Conservation (phyloP, 345 rosid species). For the Syzygium oleosum region DNA sequence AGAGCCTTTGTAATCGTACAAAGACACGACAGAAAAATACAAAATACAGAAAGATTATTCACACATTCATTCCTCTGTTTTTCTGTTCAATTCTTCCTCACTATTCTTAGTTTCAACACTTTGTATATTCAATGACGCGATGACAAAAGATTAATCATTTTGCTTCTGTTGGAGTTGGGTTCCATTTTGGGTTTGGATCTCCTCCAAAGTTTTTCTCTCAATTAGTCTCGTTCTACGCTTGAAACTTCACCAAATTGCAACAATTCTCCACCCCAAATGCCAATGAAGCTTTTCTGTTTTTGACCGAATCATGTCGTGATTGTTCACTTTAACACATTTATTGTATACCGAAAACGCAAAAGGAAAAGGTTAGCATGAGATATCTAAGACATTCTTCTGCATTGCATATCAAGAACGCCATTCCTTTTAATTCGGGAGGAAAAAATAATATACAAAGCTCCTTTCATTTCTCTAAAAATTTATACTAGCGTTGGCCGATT, state of each 20-base stretch:
- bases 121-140: neutral
- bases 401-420: neutral
- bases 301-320: neutral
- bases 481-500: neutral
- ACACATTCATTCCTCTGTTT: too few species aligned
- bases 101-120: too few species aligned
- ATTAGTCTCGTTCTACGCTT: neutral
- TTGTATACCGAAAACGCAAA: neutral
- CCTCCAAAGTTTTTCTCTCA: neutral
- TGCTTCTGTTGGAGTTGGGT: neutral
- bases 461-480: too few species aligned
- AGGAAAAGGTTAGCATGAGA: neutral
- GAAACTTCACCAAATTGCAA: neutral
- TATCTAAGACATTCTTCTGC: neutral
- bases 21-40: too few species aligned
- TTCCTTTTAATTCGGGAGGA: neutral
- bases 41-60: too few species aligned
- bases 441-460: neutral
- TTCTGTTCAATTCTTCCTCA: too few species aligned
- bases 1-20: too few species aligned
- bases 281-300: neutral
- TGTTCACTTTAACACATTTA: neutral
- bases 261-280: neutral
- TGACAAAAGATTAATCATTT: too few species aligned
- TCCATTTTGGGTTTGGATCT: neutral